A percentile compares a stretch with the other conserved stretches of the same genome.
Conservation (phyloP, 768 basidiomycete species). For the Tylopilus vinaceipallidus region DNA sequence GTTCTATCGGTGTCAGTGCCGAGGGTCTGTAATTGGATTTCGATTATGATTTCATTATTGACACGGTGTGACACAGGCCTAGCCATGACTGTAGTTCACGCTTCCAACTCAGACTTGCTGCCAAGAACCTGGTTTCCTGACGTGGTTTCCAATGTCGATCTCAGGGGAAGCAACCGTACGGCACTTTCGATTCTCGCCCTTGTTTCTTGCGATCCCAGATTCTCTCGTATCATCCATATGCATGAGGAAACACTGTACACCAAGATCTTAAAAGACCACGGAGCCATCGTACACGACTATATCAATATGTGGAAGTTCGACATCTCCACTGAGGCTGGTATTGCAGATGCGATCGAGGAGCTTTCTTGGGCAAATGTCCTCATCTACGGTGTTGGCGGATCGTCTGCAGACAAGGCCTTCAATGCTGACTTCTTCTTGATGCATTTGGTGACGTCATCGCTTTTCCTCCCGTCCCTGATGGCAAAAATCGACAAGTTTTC, state of each 20-base stretch:
- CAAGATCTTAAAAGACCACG: conserved; percentile 30
- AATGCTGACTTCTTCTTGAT: conserved; percentile 68
- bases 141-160: conserved; percentile 11
- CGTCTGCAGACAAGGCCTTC: conserved; percentile 45
- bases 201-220: conserved; percentile 48
- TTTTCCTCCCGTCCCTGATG: conserved; percentile 56
- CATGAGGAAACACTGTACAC: conserved; percentile 33
- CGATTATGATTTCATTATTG: conserved; percentile 34
- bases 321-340: conserved; percentile 31
- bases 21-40: conserved; percentile 50
- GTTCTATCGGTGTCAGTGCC: conserved; percentile 53
- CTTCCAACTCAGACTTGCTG: conserved; percentile 14
- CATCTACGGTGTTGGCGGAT: conserved; percentile 62
- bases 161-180: conserved; percentile 15
- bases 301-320: conserved; percentile 47
- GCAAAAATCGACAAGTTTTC: conserved; percentile 32
- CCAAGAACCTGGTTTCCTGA: conserved; percentile 25
- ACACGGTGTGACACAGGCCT: conserved; percentile 41
- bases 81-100: conserved; percentile 45
- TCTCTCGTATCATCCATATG: conserved; percentile 22
- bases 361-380: conserved; percentile 53
- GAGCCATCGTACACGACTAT: conserved; percentile 39
- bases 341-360: conserved; percentile 59
- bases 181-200: conserved; percentile 53
- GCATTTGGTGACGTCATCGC: conserved; percentile 66